Percentiles rank a stretch among this genome's conserved stretches.
Evolutionary conservation across 257 asterid genomes (phyloP).

Genomic region (Fraxinus pennsylvanica): DNA sequence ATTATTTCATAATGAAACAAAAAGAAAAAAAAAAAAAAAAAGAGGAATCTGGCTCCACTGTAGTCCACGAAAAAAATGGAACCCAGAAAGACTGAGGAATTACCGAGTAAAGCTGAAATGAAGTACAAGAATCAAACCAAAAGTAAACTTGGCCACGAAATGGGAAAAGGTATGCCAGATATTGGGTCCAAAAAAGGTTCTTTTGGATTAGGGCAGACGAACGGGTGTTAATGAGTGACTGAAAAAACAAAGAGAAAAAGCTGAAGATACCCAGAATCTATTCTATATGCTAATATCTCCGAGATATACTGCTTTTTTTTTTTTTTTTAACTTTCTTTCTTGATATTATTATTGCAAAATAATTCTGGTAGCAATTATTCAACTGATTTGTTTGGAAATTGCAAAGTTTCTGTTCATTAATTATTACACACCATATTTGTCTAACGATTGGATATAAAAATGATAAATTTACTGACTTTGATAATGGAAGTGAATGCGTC

Average conservation of each 20-base stretch:
- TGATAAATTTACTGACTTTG: too few relatives aligned
- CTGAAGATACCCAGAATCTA: background rate
- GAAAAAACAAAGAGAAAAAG: background rate
- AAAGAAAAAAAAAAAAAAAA: background rate
- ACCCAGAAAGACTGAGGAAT: background rate
- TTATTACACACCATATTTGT: too few relatives aligned
- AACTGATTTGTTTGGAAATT: background rate
- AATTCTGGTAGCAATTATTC: background rate
- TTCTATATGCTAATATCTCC: background rate
- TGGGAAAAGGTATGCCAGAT: constrained; percentile 15
- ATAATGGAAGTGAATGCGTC: background rate
- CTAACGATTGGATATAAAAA: too few relatives aligned
- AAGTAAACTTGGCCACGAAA: background rate
- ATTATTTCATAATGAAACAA: background rate
- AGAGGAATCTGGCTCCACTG: background rate
- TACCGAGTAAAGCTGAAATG: background rate
- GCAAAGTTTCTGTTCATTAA: background rate
- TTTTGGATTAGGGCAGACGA: constrained; percentile 24
- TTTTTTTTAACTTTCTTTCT: background rate
- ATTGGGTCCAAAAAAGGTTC: constrained; percentile 17
- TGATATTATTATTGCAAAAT: background rate
- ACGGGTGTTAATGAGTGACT: background rate
- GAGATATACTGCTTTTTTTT: background rate
- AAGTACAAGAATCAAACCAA: background rate
- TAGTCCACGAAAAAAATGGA: background rate